Percentiles rank a stretch among this genome's conserved stretches.
phyloP scores from a whole-genome alignment of 352 stramenopile genomes.

The Phytopythium mirpurense region DNA sequence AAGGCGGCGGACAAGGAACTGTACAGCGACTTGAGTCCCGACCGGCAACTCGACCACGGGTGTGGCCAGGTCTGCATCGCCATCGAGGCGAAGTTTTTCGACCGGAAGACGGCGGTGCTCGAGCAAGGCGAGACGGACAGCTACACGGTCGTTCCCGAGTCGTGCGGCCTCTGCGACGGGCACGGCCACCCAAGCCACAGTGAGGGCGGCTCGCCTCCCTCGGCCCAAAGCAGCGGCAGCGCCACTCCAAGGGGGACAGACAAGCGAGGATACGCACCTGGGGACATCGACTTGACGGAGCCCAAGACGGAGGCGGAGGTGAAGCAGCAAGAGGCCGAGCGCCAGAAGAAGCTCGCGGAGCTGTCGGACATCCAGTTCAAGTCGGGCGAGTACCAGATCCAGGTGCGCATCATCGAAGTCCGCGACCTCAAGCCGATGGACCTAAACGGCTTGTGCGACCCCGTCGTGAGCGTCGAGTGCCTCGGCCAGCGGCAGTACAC shows the following conservation, averaged over 20 bases:
- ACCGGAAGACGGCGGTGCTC: constrained; percentile 41
- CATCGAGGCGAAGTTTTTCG: constrained; percentile 53
- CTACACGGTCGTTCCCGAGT: constrained; percentile 44
- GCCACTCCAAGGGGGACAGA: not conserved
- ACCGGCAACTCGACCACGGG: constrained; percentile 41
- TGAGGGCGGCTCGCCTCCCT: constrained; percentile 13
- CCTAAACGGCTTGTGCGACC: constrained; percentile 81
- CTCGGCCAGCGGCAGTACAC: constrained; percentile 78
- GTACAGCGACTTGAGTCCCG: constrained; percentile 40
- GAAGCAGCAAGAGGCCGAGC: constrained; percentile 62
- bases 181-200: constrained; percentile 9
- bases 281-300: constrained; percentile 23
- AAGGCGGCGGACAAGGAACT: constrained; percentile 24
- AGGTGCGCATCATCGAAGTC: constrained; percentile 87
- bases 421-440: constrained; percentile 88
- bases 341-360: constrained; percentile 68
- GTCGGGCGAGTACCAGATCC: constrained; percentile 83
- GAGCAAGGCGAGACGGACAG: constrained; percentile 74
- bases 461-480: constrained; percentile 82
- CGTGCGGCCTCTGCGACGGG: constrained; percentile 23
- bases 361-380: constrained; percentile 71
- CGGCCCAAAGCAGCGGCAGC: constrained; percentile 12
- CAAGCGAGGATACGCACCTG: constrained; percentile 30
- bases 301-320: constrained; percentile 50
- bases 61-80: constrained; percentile 59